A percentile compares a stretch with the other conserved stretches of the same genome.
Evolutionary conservation across 176 grass and related monocot species (phyloP).

Genomic region (Rhynchospora pubera): DNA sequence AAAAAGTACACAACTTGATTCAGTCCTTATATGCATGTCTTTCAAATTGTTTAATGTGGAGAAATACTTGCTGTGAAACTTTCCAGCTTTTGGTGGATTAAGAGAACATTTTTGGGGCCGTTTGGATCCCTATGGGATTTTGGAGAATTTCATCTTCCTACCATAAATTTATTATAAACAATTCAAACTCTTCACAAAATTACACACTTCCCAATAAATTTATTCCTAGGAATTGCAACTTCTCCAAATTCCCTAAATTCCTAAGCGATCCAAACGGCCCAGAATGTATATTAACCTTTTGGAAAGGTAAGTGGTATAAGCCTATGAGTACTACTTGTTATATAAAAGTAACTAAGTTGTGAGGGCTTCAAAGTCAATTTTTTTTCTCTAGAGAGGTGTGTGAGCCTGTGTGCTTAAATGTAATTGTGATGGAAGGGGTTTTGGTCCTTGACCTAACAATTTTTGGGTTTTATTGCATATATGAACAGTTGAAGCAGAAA

Average conservation of each 20-base stretch:
- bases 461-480: background rate
- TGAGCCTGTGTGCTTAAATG: background rate
- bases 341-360: background rate
- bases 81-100: background rate
- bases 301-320: background rate
- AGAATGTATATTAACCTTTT: background rate
- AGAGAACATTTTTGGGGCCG: background rate
- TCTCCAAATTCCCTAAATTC: too few relatives aligned
- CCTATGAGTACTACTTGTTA: too few relatives aligned
- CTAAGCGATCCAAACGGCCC: too few relatives aligned
- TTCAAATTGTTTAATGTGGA: background rate
- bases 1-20: too few relatives aligned
- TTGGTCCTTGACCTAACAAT: background rate
- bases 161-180: too few relatives aligned
- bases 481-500: background rate
- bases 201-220: too few relatives aligned
- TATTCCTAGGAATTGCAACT: too few relatives aligned
- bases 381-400: background rate
- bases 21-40: background rate
- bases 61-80: background rate
- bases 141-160: too few relatives aligned
- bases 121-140: too few relatives aligned
- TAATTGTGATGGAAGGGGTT: background rate
- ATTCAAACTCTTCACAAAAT: too few relatives aligned
- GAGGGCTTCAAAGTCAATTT: background rate